Conservation (phyloP, 257 asterid genomes). For the Solanum lycopersicoides region DNA sequence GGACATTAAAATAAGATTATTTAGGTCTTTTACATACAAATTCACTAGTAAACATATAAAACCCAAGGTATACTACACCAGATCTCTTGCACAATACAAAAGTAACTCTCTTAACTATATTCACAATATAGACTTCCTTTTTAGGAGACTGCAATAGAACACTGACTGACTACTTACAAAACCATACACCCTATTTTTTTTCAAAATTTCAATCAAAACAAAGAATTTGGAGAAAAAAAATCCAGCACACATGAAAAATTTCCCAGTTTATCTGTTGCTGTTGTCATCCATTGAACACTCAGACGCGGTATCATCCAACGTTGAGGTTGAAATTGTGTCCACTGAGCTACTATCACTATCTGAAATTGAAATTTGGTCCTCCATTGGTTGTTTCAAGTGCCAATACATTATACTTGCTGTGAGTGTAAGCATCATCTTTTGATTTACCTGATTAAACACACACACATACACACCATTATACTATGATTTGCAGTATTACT, state of each 20-base stretch:
- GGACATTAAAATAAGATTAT: background rate
- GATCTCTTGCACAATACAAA: background rate
- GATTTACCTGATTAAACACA: conserved; percentile 25
- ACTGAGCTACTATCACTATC: conserved; percentile 23
- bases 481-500: background rate
- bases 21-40: background rate
- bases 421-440: conserved; percentile 38
- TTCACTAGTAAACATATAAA: background rate
- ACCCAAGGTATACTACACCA: background rate
- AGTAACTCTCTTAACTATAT: background rate
- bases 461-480: background rate
- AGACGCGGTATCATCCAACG: conserved; percentile 71
- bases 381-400: conserved; percentile 33
- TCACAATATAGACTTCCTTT: background rate
- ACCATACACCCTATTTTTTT: background rate
- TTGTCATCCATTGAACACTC: conserved; percentile 73
- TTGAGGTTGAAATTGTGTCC: conserved; percentile 28
- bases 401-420: conserved; percentile 47
- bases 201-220: background rate
- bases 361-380: conserved; percentile 19
- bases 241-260: background rate
- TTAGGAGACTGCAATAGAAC: background rate
- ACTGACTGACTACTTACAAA: background rate
- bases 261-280: conserved; percentile 26
- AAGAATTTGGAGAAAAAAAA: background rate